Evolutionary conservation across 2,329 filamentous ascomycete species (phyloP).

Genomic region (Leptosphaerulina australis): DNA sequence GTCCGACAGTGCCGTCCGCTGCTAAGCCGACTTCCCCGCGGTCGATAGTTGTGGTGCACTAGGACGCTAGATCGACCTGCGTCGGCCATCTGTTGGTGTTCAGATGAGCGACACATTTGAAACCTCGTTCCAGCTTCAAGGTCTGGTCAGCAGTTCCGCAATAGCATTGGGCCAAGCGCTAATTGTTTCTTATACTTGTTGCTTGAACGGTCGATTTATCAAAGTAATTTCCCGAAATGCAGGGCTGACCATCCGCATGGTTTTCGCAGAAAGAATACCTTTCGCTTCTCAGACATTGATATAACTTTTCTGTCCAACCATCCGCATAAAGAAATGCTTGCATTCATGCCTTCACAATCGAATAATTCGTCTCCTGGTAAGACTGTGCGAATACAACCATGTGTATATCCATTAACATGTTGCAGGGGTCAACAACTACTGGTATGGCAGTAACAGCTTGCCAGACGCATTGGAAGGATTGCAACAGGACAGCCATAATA

Average conservation of each 20-base stretch:
- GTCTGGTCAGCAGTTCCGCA: slow-evolving; percentile 40
- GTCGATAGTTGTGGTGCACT: slow-evolving; percentile 42
- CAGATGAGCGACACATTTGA: slow-evolving; percentile 40
- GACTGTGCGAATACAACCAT: slow-evolving; percentile 10
- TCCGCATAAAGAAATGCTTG: slow-evolving; percentile 42
- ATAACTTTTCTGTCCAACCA: slow-evolving; percentile 28
- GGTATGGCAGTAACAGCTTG: slow-evolving; percentile 42
- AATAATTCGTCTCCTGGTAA: slow-evolving; percentile 44
- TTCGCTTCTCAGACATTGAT: slow-evolving; percentile 27
- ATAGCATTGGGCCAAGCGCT: slow-evolving; percentile 35
- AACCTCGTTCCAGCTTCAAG: slow-evolving; percentile 41
- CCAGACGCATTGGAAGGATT: slow-evolving; percentile 37
- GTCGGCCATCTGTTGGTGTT: slow-evolving; percentile 36
- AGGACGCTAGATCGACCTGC: slow-evolving; percentile 41
- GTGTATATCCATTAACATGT: slow-evolving; percentile 20
- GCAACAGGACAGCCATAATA: slow-evolving; percentile 28
- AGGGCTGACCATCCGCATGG: slow-evolving; percentile 36
- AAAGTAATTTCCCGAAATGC: slow-evolving; percentile 40
- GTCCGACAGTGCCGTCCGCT: slow-evolving; percentile 29
- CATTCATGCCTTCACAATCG: slow-evolving; percentile 46
- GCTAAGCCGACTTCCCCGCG: slow-evolving; percentile 43
- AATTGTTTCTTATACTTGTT: slow-evolving; percentile 33
- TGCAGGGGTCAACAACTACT: slow-evolving; percentile 41
- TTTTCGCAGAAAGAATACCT: slow-evolving; percentile 30
- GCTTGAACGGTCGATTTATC: slow-evolving; percentile 38